Conservation (phyloP, 2,329 filamentous ascomycete species). For the Fusarium subtropicale region DNA sequence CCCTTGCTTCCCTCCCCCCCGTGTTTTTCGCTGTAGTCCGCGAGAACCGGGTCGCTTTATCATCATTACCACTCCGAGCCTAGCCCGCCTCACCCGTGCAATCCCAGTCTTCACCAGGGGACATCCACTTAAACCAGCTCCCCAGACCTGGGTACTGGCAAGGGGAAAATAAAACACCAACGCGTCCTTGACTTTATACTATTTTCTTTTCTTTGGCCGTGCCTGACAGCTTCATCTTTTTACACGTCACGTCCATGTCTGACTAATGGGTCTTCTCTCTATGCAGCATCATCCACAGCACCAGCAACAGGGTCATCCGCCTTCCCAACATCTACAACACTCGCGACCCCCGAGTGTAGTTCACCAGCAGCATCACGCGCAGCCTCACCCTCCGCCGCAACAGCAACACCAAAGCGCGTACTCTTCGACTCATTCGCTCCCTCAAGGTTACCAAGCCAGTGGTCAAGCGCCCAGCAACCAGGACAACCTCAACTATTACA, state of each 20-base stretch:
- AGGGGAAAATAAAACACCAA: conserved; percentile 64
- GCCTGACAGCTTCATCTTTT: conserved; percentile 50
- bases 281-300: conserved; percentile 83
- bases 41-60: conserved; percentile 53
- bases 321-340: conserved; percentile 74
- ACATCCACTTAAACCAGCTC: conserved; percentile 53
- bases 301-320: conserved; percentile 77
- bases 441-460: conserved; percentile 76
- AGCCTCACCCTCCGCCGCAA: conserved; percentile 71
- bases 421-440: conserved; percentile 72
- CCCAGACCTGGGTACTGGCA: conserved; percentile 61
- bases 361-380: conserved; percentile 77
- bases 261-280: conserved; percentile 71
- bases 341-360: conserved; percentile 78
- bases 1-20: conserved; percentile 40
- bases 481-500: conserved; percentile 77
- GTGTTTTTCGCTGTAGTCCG: conserved; percentile 46
- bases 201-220: conserved; percentile 52
- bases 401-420: conserved; percentile 75
- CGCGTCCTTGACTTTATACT: conserved; percentile 58
- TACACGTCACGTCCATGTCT: conserved; percentile 50
- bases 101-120: conserved; percentile 62
- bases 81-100: conserved; percentile 62
- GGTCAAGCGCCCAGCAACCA: conserved; percentile 71
- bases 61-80: conserved; percentile 57